phyloP scores from a whole-genome alignment of 306 rosid species.

The Glycine soja region DNA sequence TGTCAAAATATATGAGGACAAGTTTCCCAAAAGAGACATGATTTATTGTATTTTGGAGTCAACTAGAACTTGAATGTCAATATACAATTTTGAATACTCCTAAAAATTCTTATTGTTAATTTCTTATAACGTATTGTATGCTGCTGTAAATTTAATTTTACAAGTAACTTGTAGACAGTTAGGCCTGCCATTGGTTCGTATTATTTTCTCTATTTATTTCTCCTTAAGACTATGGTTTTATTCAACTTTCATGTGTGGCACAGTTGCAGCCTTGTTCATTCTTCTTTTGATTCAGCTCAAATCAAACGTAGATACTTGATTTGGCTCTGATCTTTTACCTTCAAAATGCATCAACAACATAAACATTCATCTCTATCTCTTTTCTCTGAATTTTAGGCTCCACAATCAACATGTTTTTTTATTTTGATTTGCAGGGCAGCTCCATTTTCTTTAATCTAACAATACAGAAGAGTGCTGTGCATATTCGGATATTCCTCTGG shows the following conservation, averaged over 20 bases:
- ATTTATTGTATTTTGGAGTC: constrained; percentile 4
- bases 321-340: constrained; percentile 53
- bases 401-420: constrained; percentile 50
- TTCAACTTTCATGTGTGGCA: constrained; percentile 7
- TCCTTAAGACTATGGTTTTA: neutral
- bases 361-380: constrained; percentile 28
- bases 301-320: constrained; percentile 52
- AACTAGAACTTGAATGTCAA: neutral
- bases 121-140: neutral
- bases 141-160: constrained; percentile 13
- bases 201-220: constrained; percentile 1
- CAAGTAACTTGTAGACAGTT: constrained; percentile 10
- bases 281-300: constrained; percentile 44
- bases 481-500: constrained; percentile 66
- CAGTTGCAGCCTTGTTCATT: neutral
- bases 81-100: constrained; percentile 1
- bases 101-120: neutral
- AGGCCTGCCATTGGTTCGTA: neutral
- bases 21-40: neutral
- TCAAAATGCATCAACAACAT: constrained; percentile 36
- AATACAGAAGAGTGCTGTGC: constrained; percentile 56
- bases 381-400: constrained; percentile 49
- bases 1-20: neutral
- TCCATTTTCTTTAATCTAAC: constrained; percentile 9
- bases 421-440: constrained; percentile 44